A percentile compares a stretch with the other conserved stretches of the same genome.
Conservation (phyloP, 305 asterid genomes). For the Euphrasia arctica region DNA sequence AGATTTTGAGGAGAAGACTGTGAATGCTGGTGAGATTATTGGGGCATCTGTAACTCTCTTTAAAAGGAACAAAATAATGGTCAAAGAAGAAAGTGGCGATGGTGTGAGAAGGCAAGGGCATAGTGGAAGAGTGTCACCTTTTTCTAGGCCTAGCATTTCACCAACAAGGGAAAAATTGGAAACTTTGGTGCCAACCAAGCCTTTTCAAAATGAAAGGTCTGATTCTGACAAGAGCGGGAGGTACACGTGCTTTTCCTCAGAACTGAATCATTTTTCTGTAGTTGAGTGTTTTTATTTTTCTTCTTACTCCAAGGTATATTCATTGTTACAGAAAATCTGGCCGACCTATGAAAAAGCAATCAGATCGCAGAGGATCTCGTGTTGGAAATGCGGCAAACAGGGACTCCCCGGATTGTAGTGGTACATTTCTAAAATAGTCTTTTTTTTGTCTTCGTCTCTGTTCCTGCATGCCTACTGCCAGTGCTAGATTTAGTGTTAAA, state of each 20-base stretch:
- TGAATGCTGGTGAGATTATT: slow-evolving; percentile 49
- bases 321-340: slow-evolving; percentile 77
- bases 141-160: slow-evolving; percentile 82
- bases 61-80: slow-evolving; percentile 62
- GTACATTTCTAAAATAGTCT: slow-evolving; percentile 34
- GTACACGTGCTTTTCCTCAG: slow-evolving; percentile 38
- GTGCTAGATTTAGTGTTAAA: slow-evolving; percentile 12
- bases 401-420: slow-evolving; percentile 88
- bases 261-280: slow-evolving; percentile 6
- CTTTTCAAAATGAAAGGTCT: slow-evolving; percentile 63
- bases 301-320: slow-evolving; percentile 23
- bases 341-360: slow-evolving; percentile 83
- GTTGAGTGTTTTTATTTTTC: slow-evolving; percentile 16
- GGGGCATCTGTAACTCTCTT: slow-evolving; percentile 48
- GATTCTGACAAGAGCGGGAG: slow-evolving; percentile 85
- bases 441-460: neutral
- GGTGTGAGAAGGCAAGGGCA: slow-evolving; percentile 92
- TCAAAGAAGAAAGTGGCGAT: slow-evolving; percentile 73
- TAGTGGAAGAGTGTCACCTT: slow-evolving; percentile 75
- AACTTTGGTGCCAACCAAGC: slow-evolving; percentile 56
- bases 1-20: slow-evolving; percentile 57
- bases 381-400: slow-evolving; percentile 65
- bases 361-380: slow-evolving; percentile 93
- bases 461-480: slow-evolving; percentile 14
- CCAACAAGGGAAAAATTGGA: slow-evolving; percentile 79